Base-by-base conservation (phyloP, 148 eudicot genomes). In the Euryodendron excelsum region DNA sequence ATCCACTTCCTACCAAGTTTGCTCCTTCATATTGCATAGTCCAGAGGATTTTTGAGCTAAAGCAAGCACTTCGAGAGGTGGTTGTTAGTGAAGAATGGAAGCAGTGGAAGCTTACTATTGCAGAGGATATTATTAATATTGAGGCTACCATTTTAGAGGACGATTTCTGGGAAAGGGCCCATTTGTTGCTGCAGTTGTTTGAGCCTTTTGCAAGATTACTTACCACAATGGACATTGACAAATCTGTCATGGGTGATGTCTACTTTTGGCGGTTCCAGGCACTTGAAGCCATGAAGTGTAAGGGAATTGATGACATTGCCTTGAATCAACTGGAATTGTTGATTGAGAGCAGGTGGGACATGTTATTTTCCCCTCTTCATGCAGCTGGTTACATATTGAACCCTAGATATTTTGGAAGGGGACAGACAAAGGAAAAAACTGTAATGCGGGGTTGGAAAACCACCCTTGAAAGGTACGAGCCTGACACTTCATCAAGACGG, bases 361-460 rank as follows among this genome's bases (percentile, higher is more conserved):
- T 44, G 55, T 34, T 87, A 28, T 85, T 83, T 74, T 79, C 90
- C 11, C 90, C 90, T 1, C 86, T 87, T 77, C 90, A 87, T 44
- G 81, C 90, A 13, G 85, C 86, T 25, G 90, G 90, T 44, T 88
- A 88, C 44, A 59, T 81, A 72, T 76, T 85, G 48, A 87, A 88
- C 73, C 86, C 90, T 12, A 85, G 75, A 62, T 85, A 85, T 52
- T 85, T 83, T 78, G 86, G 90, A n/a, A 83, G 81, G 63, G 88
- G 85, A 60, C 85, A 87, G 68, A 87, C 75, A 85, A n/a, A 73
- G 71, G 88, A 87, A 34, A 87, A 85, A 61, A 85, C 82, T 0
- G 64, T 83, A 44, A 85, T 87, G 90, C 69, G 86, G 28, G 88
- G 90, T 5, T 88, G 86, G 90, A 85, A 88, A 79, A 81, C 82